A percentile compares a stretch with the other conserved stretches of the same genome.
Evolutionary conservation across 768 basidiomycete species (phyloP).

Genomic region (Stropharia rugosoannulata): DNA sequence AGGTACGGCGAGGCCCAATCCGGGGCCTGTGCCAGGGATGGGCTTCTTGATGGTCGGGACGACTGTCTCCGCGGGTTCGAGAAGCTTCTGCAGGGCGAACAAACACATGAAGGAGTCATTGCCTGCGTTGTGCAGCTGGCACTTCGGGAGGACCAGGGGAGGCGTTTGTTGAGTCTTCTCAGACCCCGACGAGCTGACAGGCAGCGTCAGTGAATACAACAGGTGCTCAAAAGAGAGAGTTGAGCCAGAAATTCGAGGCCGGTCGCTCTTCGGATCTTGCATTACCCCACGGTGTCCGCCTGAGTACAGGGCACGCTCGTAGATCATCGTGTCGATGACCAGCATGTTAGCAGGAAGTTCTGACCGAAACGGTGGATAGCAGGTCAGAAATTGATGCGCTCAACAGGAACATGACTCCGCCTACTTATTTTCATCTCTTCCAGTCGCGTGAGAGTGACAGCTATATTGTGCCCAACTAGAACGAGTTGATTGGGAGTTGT

Average conservation of each 20-base stretch:
- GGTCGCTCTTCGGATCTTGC: slow-evolving; percentile 57
- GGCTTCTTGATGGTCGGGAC: slow-evolving; percentile 33
- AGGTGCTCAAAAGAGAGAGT: slow-evolving; percentile 63
- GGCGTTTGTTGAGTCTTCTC: slow-evolving; percentile 14
- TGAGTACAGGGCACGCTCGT: slow-evolving; percentile 63
- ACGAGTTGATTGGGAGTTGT: slow-evolving; percentile 68
- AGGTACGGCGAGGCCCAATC: neutral
- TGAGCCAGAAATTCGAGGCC: slow-evolving; percentile 48
- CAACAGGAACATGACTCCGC: slow-evolving; percentile 21
- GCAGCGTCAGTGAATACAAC: slow-evolving; percentile 56
- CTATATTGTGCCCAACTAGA: slow-evolving; percentile 62
- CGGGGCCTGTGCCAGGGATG: slow-evolving; percentile 12
- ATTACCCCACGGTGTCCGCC: slow-evolving; percentile 58
- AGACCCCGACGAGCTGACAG: slow-evolving; percentile 18
- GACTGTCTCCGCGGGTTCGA: slow-evolving; percentile 50
- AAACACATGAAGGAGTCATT: slow-evolving; percentile 76
- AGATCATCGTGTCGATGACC: slow-evolving; percentile 59
- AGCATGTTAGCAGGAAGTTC: slow-evolving; percentile 76
- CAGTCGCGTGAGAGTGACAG: slow-evolving; percentile 56
- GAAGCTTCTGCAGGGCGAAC: slow-evolving; percentile 65
- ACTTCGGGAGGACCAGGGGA: slow-evolving; percentile 35
- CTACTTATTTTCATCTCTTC: slow-evolving; percentile 82
- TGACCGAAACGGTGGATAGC: slow-evolving; percentile 23
- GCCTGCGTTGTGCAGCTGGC: slow-evolving; percentile 68
- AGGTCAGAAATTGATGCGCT: neutral